Conservation (phyloP, 1,139 yeast species). For the Martiniozyma asiatica region DNA sequence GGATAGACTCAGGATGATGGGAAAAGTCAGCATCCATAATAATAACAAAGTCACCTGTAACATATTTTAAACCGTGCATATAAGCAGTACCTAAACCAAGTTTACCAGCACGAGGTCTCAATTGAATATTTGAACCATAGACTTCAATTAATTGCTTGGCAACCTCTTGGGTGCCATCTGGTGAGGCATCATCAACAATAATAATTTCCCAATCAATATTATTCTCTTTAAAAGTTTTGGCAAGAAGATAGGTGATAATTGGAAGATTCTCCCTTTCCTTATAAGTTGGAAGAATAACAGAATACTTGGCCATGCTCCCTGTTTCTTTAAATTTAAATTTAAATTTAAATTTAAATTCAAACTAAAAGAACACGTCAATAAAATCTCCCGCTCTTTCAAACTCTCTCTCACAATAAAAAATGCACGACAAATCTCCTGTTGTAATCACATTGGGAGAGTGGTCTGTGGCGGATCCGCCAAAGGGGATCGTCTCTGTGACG, state of each 20-base stretch:
- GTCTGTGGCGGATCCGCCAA: no score
- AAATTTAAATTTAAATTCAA: no score
- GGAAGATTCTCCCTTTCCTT: constrained; percentile 68
- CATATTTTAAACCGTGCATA: constrained; percentile 65
- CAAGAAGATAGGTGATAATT: constrained; percentile 57
- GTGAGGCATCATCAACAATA: constrained; percentile 72
- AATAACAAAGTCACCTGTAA: constrained; percentile 63
- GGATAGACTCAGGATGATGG: constrained; percentile 73
- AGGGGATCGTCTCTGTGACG: no score
- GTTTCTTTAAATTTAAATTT: neutral
- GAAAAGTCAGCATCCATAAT: constrained; percentile 85
- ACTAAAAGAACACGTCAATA: constrained; percentile 2
- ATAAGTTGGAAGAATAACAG: constrained; percentile 70
- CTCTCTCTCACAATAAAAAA: no score
- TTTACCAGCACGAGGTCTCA: constrained; percentile 69
- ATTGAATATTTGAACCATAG: constrained; percentile 52
- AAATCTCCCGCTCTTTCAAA: no score
- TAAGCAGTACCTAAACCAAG: constrained; percentile 77
- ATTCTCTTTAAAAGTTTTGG: constrained; percentile 53
- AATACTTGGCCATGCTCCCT: constrained; percentile 53
- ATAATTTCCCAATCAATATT: constrained; percentile 65
- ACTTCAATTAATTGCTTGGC: constrained; percentile 53
- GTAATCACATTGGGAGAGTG: no score
- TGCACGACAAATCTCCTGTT: no score
- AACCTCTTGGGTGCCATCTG: constrained; percentile 72